phyloP scores from a whole-genome alignment of 495 filamentous ascomycete genomes.

The Staphylotrichum longicolle region DNA sequence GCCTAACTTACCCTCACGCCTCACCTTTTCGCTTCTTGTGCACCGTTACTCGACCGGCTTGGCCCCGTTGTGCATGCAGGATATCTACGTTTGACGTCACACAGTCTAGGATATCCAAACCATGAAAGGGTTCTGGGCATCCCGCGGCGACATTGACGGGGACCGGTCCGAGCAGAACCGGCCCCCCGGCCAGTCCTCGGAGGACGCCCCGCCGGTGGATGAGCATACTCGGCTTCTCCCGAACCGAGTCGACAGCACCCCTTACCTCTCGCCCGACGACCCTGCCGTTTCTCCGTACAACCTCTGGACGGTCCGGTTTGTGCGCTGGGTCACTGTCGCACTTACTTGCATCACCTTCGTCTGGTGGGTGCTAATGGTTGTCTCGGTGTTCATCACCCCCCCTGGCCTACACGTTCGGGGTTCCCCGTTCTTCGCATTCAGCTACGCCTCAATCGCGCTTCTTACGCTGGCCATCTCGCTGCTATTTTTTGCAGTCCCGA shows the following conservation, averaged over 20 bases:
- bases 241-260: conserved; percentile 50
- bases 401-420: conserved; percentile 82
- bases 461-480: conserved; percentile 73
- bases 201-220: conserved; percentile 46
- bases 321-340: conserved; percentile 69
- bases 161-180: conserved; percentile 3
- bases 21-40: too few species aligned
- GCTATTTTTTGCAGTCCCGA: conserved; percentile 82
- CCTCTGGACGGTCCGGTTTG: conserved; percentile 78
- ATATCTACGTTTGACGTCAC: too few species aligned
- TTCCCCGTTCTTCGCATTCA: conserved; percentile 85
- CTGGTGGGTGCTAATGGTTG: conserved; percentile 87
- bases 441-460: conserved; percentile 69
- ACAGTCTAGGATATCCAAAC: too few species aligned
- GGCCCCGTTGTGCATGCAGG: too few species aligned
- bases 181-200: conserved; percentile 5
- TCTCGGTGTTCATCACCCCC: conserved; percentile 83
- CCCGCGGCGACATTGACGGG: not conserved
- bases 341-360: conserved; percentile 71
- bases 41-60: too few species aligned
- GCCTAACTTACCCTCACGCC: too few species aligned
- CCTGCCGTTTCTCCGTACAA: conserved; percentile 97
- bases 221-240: conserved; percentile 76
- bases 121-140: conserved; percentile 14
- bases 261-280: conserved; percentile 86